Evolutionary conservation across 371 early-diverging fungal genomes (phyloP), one percentile per base, ranked within the genome.

Genomic region (Mucor indicus): DNA sequence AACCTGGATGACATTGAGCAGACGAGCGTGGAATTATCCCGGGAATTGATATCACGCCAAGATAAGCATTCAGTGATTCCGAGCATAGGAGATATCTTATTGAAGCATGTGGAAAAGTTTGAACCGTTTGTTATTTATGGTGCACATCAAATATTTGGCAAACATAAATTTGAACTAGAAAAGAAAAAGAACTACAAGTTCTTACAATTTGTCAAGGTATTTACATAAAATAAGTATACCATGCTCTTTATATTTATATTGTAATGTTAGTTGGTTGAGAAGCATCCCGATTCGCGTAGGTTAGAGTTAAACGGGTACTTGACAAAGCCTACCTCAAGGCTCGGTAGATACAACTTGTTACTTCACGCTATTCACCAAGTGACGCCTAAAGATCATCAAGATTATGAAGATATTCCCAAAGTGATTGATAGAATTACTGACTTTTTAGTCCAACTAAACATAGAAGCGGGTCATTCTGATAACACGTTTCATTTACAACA

Each of bases 51-150:
- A 32, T 60, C 62, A 27, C 77, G 92, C 19, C 95, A 95, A 64
- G 81, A 88, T 50, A 80, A 87, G 42, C 67, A 74, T 35, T 64
- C 72, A 29, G 64, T 93, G 16, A 86, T 94, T 41, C 77, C 83
- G 19, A 72, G 75, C 48, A 79, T 96, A 21, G 95, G 95, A 32
- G 96, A 95, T 55, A 83, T 93, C 22, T 78, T 96, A 52, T 50
- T 88, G 23, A 64, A 75, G 33, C 79, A 87, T 59, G 85, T 87
- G 1, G 55, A 78, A 43, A 73, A 76, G 24, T 87, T 95, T 53
- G 77, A 87, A 31, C 86, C 89, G 0, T 94, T 92, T 51, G 85
- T 95, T 6, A 81, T 75, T 21, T 96, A 96, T 68, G 92, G 95
- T 24, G 90, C 89, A 6, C 87, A 91, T 62, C 93, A 95, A 57